phyloP scores from a whole-genome alignment of 2,329 filamentous ascomycete species.

The Alternaria rosae region DNA sequence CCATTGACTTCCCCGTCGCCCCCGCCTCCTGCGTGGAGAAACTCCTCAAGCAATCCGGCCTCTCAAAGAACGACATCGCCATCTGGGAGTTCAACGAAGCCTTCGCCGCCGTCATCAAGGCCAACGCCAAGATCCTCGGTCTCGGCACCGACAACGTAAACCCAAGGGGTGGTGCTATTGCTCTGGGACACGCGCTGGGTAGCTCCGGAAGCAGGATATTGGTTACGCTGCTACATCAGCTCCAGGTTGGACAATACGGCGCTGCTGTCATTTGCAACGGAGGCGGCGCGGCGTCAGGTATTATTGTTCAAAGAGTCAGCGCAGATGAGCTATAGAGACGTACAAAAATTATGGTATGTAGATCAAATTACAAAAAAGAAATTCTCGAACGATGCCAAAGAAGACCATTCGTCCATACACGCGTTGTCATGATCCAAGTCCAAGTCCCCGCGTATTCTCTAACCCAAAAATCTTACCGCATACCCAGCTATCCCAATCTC shows the following conservation, averaged over 20 bases:
- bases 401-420: too few relatives aligned
- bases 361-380: not conserved
- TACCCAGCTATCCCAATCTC: not conserved
- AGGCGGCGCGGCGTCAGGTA: conserved; percentile 87
- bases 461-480: not conserved
- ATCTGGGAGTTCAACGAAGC: conserved; percentile 99
- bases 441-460: too few relatives aligned
- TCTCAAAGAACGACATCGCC: conserved; percentile 88
- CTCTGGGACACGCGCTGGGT: conserved; percentile 87
- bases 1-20: conserved; percentile 93
- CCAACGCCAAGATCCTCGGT: conserved; percentile 90
- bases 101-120: conserved; percentile 93
- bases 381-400: not conserved
- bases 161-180: conserved; percentile 88
- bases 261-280: conserved; percentile 97
- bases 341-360: not conserved
- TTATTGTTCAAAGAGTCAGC: conserved; percentile 82
- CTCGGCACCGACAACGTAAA: conserved; percentile 84
- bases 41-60: conserved; percentile 85
- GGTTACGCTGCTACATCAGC: conserved; percentile 87
- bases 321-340: conserved; percentile 30
- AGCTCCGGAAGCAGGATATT: conserved; percentile 93
- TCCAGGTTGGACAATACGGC: conserved; percentile 91
- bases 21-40: conserved; percentile 92
- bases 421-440: not conserved